A percentile compares a stretch with the other conserved stretches of the same genome.
Conservation (phyloP, 441 rosid genomes). For the Melastoma candidum region DNA sequence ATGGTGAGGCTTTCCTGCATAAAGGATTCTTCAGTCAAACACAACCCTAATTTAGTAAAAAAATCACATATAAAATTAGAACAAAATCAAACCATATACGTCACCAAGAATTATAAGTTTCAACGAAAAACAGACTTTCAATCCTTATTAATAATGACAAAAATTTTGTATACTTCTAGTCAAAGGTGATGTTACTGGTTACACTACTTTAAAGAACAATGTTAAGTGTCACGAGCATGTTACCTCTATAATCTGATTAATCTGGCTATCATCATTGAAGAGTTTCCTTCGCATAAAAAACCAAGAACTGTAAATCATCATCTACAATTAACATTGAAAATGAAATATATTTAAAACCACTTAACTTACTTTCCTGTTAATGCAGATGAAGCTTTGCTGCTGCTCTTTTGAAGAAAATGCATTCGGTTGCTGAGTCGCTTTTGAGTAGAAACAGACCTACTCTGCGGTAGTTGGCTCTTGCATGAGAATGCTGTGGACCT, state of each 20-base stretch:
- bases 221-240: neutral
- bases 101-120: too few species aligned
- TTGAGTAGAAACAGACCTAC: slow-evolving; percentile 19
- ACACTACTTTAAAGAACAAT: slow-evolving; percentile 23
- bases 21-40: neutral
- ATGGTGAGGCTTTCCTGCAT: slow-evolving; percentile 29
- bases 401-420: slow-evolving; percentile 28
- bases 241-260: slow-evolving; percentile 22
- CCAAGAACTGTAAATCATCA: neutral
- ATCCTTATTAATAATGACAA: too few species aligned
- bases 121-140: too few species aligned
- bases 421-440: slow-evolving; percentile 24
- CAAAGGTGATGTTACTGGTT: neutral
- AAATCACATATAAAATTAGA: neutral
- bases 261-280: slow-evolving; percentile 29
- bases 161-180: neutral
- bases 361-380: slow-evolving; percentile 41
- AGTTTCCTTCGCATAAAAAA: slow-evolving; percentile 39
- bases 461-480: slow-evolving; percentile 23
- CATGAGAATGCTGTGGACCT: slow-evolving; percentile 19
- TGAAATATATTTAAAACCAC: neutral
- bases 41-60: neutral
- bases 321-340: slow-evolving; percentile 1
- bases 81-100: too few species aligned
- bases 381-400: slow-evolving; percentile 21